Conservation (phyloP, 306 rosid species). For the Quercus rubra region DNA sequence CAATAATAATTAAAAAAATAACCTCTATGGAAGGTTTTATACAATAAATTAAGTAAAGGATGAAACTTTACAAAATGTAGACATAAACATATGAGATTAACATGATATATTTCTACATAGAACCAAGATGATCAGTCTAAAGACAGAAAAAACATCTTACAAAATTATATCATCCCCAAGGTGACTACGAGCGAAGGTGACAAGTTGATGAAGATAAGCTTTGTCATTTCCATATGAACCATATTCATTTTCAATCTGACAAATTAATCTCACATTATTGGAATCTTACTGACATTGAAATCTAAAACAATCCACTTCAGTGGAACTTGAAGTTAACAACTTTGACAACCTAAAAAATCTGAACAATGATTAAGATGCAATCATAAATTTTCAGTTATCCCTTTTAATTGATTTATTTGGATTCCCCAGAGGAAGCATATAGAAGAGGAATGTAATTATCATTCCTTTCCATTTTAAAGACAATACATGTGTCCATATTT, state of each 20-base stretch:
- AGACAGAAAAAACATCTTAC: constrained; percentile 54
- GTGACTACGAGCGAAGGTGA: constrained; percentile 60
- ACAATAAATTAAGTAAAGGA: background rate
- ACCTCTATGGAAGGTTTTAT: background rate
- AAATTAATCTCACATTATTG: constrained; percentile 26
- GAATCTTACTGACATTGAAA: background rate
- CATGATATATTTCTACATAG: background rate
- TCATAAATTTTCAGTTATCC: background rate
- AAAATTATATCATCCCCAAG: constrained; percentile 74
- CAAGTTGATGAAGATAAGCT: constrained; percentile 75
- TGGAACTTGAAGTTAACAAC: background rate
- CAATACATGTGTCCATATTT: background rate
- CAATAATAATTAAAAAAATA: too few species aligned
- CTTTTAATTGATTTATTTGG: background rate
- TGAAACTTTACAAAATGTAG: background rate
- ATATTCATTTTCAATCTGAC: constrained; percentile 90
- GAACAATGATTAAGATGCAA: background rate
- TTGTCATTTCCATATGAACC: constrained; percentile 86
- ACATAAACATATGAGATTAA: background rate
- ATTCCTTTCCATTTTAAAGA: background rate
- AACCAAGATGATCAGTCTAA: constrained; percentile 11
- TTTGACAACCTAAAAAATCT: background rate
- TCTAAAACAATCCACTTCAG: background rate
- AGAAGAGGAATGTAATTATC: background rate
- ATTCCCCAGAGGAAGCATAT: background rate